Base-by-base conservation (phyloP, 768 basidiomycete species). In the Flagelloscypha sp. region DNA sequence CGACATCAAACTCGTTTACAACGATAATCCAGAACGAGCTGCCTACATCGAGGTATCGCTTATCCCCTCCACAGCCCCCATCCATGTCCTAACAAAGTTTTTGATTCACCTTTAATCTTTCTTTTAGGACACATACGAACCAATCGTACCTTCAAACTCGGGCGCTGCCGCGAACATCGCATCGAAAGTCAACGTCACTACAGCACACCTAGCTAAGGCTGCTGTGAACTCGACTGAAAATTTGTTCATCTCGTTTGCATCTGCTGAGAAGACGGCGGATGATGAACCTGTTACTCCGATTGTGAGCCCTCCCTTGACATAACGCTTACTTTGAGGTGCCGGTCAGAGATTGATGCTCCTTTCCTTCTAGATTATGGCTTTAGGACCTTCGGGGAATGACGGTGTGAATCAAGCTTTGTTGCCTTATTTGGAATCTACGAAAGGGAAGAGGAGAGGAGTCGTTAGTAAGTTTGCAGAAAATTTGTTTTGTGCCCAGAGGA, bases 231-330 rank as follows among this genome's bases (percentile, higher is more conserved):
- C 48, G 15, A 53, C 56, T 0, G 63, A 70, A 40, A 65, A 68
- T 44, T 47, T 72, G 6, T 72, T 61, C 39, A 68, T 70, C 44
- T 64, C 53, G 35, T 72, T 72, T 50, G 62, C 68, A 15, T 69
- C 66, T 43, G 61, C 68, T 4, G 61, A 62, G 6, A 59, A 59
- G 33, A 51, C 62, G 30, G 41, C 43, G 10, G 63, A 62, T 27
- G 44, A 44, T 3, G 58, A 62, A 8, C 43, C 53, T 0, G 59
- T 63, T 44, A 54, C 54, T 2, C 66, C 66, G 6, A 44, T 48
- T 35, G 66, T 67, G 7, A n/a, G 49, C 40, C 10, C n/a, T n/a
- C n/a, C n/a, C n/a, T n/a, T n/a, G n/a, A n/a, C n/a, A n/a, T n/a
- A n/a, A n/a, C n/a, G n/a, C n/a, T n/a, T n/a, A n/a, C n/a, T n/a